phyloP scores from a whole-genome alignment of 768 basidiomycete species.

The Kwoniella bestiolae region DNA sequence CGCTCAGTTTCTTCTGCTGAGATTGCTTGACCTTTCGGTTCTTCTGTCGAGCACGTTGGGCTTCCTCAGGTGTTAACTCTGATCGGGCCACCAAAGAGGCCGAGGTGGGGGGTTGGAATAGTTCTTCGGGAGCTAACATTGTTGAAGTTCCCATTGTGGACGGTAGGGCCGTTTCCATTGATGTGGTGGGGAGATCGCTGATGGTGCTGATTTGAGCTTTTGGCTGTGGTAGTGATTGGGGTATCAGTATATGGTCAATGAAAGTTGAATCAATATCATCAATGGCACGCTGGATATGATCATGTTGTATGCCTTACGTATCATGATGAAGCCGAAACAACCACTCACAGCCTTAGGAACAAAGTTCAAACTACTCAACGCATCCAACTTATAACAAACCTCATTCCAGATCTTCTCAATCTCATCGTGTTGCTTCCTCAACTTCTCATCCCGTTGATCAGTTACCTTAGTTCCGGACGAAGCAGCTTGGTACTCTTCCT shows the following conservation, averaged over 20 bases:
- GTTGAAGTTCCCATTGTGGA: conserved; percentile 73
- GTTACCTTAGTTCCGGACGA: conserved; percentile 64
- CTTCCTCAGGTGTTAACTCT: conserved; percentile 84
- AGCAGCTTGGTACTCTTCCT: conserved; percentile 80
- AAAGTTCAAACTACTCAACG: conserved; percentile 91
- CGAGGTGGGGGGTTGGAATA: conserved; percentile 65
- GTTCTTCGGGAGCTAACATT: conserved; percentile 91
- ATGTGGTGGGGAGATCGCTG: conserved; percentile 76
- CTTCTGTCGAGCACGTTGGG: conserved; percentile 66
- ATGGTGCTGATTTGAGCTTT: conserved; percentile 84
- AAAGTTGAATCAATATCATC: no score
- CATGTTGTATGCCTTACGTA: no score
- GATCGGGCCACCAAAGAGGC: conserved; percentile 67
- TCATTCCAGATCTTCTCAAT: conserved; percentile 81
- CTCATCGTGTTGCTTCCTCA: conserved; percentile 85
- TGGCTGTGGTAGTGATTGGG: conserved; percentile 63
- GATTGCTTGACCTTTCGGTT: conserved; percentile 62
- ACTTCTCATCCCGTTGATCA: conserved; percentile 85
- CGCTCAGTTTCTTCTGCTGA: conserved; percentile 72
- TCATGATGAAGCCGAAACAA: no score
- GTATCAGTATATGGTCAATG: no score
- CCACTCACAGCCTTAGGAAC: conserved; percentile 83
- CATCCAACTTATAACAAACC: conserved; percentile 86
- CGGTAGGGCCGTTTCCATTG: conserved; percentile 88
- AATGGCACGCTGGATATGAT: no score